These are phyloP conservation scores for Candida maesae DNA, from an alignment of 805 yeast genomes.

Conservation along the genomic window DNA sequence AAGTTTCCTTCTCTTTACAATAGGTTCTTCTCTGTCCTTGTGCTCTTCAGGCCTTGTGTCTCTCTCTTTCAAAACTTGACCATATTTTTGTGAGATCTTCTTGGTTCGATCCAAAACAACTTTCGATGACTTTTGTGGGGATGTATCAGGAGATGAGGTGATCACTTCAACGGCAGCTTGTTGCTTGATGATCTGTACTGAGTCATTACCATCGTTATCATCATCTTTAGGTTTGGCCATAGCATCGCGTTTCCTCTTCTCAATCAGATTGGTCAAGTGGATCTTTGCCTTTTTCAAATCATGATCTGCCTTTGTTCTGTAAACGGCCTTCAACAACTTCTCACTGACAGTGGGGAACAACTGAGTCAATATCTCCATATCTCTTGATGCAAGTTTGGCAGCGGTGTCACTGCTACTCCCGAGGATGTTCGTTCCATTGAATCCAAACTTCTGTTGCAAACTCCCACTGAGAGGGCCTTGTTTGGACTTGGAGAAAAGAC, in stretches of 20 bases:
- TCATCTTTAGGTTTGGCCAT: slow-evolving; percentile 1
- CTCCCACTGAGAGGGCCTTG: slow-evolving; percentile 2
- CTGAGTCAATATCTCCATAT: slow-evolving; percentile 21
- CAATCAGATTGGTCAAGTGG: slow-evolving; percentile 30
- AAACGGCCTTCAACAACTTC: slow-evolving; percentile 35
- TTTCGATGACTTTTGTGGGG: slow-evolving; percentile 33
- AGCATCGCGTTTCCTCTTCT: slow-evolving; percentile 25
- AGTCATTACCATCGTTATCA: too few species aligned
- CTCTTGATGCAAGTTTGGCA: slow-evolving; percentile 15
- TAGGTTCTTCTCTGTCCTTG: slow-evolving; percentile 7
- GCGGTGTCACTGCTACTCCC: slow-evolving; percentile 11
- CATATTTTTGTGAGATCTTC: slow-evolving; percentile 34
- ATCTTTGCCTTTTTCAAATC: slow-evolving; percentile 33
- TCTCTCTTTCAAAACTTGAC: slow-evolving; percentile 25
- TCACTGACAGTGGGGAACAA: slow-evolving; percentile 33
- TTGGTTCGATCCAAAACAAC: slow-evolving; percentile 34
- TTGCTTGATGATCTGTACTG: too few species aligned
- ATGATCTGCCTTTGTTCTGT: slow-evolving; percentile 33
- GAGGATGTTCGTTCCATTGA: slow-evolving; percentile 29
- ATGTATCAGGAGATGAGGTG: slow-evolving; percentile 26
- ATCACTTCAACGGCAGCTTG: slow-evolving; percentile 12
- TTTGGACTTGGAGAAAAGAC: slow-evolving; percentile 13
- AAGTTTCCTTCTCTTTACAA: slow-evolving; percentile 34
- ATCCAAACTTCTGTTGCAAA: slow-evolving; percentile 42
- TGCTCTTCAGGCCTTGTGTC: neutral